phyloP scores from a whole-genome alignment of 768 basidiomycete species.

The Erythrobasidium yunnanense region DNA sequence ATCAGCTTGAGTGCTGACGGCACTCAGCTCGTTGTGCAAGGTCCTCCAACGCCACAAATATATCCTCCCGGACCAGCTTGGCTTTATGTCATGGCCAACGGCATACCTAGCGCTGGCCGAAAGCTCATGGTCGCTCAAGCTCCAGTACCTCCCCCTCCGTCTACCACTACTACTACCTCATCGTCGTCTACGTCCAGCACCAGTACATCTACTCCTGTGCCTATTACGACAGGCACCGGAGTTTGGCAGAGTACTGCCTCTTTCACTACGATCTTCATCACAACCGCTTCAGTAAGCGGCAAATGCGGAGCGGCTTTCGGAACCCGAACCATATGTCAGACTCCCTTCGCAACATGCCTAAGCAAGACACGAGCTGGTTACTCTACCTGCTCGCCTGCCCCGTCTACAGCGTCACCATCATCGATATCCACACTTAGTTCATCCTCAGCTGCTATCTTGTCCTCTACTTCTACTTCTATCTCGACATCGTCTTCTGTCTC shows the following conservation, averaged over 20 bases:
- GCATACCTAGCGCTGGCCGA: conserved; percentile 68
- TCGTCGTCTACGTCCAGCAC: neutral
- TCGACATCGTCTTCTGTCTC: no score
- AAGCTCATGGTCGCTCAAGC: conserved; percentile 58
- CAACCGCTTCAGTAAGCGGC: no score
- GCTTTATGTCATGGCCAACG: conserved; percentile 67
- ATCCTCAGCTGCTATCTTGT: no score
- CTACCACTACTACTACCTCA: neutral
- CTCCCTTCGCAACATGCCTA: no score
- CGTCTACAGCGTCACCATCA: no score
- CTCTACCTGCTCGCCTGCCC: no score
- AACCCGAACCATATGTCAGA: no score
- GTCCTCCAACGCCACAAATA: conserved; percentile 67
- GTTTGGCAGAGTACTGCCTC: neutral
- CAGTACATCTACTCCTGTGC: no score
- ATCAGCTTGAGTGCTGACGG: neutral
- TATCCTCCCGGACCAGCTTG: conserved; percentile 78
- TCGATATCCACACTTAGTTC: no score
- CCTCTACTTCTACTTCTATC: no score
- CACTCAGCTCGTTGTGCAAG: conserved; percentile 32
- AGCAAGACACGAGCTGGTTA: no score
- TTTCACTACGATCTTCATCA: neutral
- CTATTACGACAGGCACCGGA: neutral
- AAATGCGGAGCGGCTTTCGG: no score
- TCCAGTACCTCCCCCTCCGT: neutral